These are phyloP conservation scores for Fusarium sulawesiense DNA, from an alignment of 2,329 filamentous ascomycete genomes.

Conservation along the genomic window DNA sequence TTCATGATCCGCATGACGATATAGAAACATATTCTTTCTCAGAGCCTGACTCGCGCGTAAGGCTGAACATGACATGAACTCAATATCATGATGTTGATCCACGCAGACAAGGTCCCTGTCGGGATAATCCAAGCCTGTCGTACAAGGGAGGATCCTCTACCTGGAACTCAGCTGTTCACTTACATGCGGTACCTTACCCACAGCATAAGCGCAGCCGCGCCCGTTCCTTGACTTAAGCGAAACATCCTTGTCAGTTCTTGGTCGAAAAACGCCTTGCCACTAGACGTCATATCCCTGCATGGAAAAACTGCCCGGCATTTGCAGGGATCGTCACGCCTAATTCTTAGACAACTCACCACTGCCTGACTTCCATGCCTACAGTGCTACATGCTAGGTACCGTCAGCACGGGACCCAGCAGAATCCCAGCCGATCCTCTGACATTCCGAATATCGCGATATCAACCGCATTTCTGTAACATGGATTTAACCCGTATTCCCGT, in stretches of 20 bases:
- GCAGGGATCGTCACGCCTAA: conserved; percentile 19
- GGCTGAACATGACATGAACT: conserved; percentile 9
- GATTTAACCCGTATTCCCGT: not conserved
- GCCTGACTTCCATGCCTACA: not conserved
- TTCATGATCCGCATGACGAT: conserved; percentile 4
- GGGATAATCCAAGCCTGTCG: not conserved
- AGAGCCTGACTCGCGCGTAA: conserved; percentile 17
- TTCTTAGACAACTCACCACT: conserved; percentile 26
- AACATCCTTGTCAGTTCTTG: not conserved
- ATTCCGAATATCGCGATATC: conserved; percentile 6
- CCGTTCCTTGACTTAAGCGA: not conserved
- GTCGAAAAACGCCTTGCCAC: conserved; percentile 35
- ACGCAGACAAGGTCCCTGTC: too few relatives aligned
- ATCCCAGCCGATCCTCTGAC: conserved; percentile 20
- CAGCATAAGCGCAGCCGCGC: conserved; percentile 15
- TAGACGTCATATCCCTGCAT: conserved; percentile 29
- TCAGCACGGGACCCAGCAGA: conserved; percentile 6
- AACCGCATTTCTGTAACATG: not conserved
- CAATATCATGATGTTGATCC: not conserved
- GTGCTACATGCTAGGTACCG: not conserved
- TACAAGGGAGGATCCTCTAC: not conserved
- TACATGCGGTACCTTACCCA: conserved; percentile 3
- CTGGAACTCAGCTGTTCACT: not conserved
- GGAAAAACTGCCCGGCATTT: conserved; percentile 4
- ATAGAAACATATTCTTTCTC: not conserved